These are phyloP conservation scores for Tolypocladium inflatum DNA, from an alignment of 2,329 filamentous ascomycete genomes.

Conservation along the genomic window DNA sequence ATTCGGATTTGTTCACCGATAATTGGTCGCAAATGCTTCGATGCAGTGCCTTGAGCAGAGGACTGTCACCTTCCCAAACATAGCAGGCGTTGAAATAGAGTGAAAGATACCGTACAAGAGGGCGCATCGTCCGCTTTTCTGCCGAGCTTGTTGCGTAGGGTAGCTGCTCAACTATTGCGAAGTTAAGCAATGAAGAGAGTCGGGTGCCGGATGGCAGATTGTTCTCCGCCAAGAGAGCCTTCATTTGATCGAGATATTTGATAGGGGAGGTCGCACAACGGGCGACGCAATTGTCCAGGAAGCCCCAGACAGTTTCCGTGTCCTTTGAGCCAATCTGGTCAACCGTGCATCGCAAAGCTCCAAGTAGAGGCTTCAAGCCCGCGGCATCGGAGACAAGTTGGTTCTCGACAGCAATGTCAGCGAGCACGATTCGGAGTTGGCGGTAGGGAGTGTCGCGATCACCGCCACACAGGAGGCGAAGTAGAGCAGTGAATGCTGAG, in stretches of 20 bases:
- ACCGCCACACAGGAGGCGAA: conserved; percentile 35
- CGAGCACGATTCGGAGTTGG: conserved; percentile 46
- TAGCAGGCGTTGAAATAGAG: conserved; percentile 45
- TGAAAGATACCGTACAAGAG: conserved; percentile 49
- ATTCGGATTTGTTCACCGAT: conserved; percentile 12
- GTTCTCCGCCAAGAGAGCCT: conserved; percentile 29
- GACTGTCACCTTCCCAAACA: conserved; percentile 34
- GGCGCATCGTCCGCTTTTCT: conserved; percentile 29
- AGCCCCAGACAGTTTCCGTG: conserved; percentile 48
- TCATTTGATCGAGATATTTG: conserved; percentile 69
- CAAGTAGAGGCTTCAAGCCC: conserved; percentile 38
- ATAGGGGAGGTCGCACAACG: conserved; percentile 68
- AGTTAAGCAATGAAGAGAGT: conserved; percentile 50
- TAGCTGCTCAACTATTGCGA: conserved; percentile 69
- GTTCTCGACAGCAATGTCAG: conserved; percentile 53
- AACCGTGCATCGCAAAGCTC: conserved; percentile 16
- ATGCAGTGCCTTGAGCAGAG: conserved; percentile 17
- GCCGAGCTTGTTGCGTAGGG: conserved; percentile 52
- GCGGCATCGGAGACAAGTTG: conserved; percentile 50
- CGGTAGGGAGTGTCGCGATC: conserved; percentile 20
- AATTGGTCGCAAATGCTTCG: conserved; percentile 21
- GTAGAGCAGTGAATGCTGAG: conserved; percentile 63
- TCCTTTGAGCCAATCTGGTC: conserved; percentile 8
- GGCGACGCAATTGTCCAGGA: conserved; percentile 74
- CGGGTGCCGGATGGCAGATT: conserved; percentile 13